Evolutionary conservation across 106 monocot genomes (phyloP).

Genomic region (Dendrobium catenatum): DNA sequence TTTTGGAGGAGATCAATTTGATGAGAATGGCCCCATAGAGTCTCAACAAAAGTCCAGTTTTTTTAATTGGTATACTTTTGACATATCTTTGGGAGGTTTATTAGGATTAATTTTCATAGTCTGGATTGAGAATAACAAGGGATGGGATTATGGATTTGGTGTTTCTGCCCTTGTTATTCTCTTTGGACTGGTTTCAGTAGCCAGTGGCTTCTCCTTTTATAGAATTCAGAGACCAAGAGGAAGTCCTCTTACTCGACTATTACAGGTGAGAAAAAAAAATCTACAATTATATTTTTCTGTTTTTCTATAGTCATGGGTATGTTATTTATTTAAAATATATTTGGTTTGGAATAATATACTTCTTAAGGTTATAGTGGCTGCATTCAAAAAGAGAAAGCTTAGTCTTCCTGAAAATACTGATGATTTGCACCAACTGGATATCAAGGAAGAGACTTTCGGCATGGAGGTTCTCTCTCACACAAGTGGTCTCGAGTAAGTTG

Average conservation of each 20-base stretch:
- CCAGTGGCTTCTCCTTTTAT: slow-evolving; percentile 50
- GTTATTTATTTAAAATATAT: no score
- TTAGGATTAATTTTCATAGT: slow-evolving; percentile 46
- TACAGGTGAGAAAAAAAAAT: slow-evolving; percentile 28
- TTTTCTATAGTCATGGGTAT: no score
- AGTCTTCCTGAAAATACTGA: slow-evolving; percentile 27
- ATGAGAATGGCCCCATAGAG: slow-evolving; percentile 42
- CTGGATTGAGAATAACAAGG: slow-evolving; percentile 60
- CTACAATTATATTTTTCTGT: no score
- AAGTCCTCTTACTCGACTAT: slow-evolving; percentile 55
- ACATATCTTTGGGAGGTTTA: slow-evolving; percentile 51
- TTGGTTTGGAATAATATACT: no score
- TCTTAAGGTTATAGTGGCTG: slow-evolving; percentile 59
- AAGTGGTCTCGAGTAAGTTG: slow-evolving; percentile 18
- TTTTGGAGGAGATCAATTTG: slow-evolving; percentile 73
- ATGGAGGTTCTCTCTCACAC: slow-evolving; percentile 17
- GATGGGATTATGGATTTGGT: slow-evolving; percentile 59
- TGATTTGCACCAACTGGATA: slow-evolving; percentile 14
- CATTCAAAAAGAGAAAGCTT: slow-evolving; percentile 51
- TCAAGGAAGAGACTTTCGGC: slow-evolving; percentile 1
- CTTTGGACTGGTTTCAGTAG: slow-evolving; percentile 33
- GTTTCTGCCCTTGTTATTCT: slow-evolving; percentile 31
- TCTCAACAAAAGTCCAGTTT: slow-evolving; percentile 47
- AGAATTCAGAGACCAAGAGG: slow-evolving; percentile 60
- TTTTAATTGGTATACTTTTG: slow-evolving; percentile 74